These are phyloP conservation scores for Thinopyrum elongatum DNA, from an alignment of 176 grass and related monocot species.

Conservation along the genomic window DNA sequence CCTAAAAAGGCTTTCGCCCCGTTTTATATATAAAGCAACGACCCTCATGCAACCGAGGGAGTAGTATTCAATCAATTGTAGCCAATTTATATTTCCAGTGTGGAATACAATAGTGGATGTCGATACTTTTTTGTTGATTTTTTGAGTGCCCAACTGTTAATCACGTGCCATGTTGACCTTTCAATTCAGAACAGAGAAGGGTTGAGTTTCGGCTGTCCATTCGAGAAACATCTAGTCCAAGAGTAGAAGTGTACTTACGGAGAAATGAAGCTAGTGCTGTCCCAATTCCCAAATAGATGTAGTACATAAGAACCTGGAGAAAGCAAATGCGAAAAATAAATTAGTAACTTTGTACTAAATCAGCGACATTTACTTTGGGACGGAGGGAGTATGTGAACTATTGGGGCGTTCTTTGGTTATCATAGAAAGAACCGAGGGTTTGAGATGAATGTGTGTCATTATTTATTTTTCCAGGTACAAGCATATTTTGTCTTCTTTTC, in stretches of 20 bases:
- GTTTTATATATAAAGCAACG: too few species aligned
- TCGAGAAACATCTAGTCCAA: neutral
- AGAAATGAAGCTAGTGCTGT: constrained; percentile 51
- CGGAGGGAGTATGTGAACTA: neutral
- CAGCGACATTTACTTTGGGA: too few species aligned
- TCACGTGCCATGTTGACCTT: neutral
- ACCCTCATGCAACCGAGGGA: too few species aligned
- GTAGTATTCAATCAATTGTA: neutral
- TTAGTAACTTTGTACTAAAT: neutral
- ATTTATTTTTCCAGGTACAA: neutral
- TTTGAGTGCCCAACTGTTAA: neutral
- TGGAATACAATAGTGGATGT: neutral
- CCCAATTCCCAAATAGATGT: constrained; percentile 66
- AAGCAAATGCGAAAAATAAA: neutral
- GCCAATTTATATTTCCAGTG: neutral
- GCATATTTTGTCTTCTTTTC: neutral
- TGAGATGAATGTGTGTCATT: neutral
- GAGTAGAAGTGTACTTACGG: constrained; percentile 38
- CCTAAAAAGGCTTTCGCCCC: too few species aligned
- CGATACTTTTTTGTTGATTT: neutral
- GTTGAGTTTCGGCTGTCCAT: neutral
- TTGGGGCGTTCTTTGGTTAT: neutral
- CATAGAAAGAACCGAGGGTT: neutral
- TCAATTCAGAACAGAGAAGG: neutral
- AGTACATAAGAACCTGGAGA: constrained; percentile 56